A percentile compares a stretch with the other conserved stretches of the same genome.
phyloP scores from a whole-genome alignment of 768 basidiomycete species.

The Rhodotorula taiwanensis region DNA sequence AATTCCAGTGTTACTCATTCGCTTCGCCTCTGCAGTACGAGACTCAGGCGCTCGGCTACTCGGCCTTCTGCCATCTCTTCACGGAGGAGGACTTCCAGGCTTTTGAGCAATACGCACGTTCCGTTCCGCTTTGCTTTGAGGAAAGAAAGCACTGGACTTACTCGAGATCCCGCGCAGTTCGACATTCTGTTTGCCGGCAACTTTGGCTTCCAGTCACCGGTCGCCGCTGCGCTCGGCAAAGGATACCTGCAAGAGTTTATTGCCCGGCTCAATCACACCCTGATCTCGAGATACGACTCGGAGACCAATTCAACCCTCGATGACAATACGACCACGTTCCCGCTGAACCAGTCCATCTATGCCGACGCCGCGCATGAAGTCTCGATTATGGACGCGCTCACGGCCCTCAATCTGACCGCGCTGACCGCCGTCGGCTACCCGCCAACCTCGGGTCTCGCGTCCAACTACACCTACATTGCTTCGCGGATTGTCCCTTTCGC shows the following conservation, averaged over 20 bases:
- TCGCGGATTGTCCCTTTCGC: constrained; percentile 48
- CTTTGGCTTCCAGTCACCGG: constrained; percentile 43
- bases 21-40: no score
- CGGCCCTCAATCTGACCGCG: constrained; percentile 56
- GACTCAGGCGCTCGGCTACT: constrained; percentile 41
- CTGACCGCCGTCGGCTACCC: constrained; percentile 55
- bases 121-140: constrained; percentile 24
- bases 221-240: constrained; percentile 49
- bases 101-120: constrained; percentile 30
- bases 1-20: no score
- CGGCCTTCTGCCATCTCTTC: constrained; percentile 46
- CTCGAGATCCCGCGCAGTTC: not conserved
- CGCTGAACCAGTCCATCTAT: constrained; percentile 53
- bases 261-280: constrained; percentile 41
- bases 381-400: constrained; percentile 52
- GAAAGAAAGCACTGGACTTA: no score
- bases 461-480: constrained; percentile 37
- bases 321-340: constrained; percentile 42
- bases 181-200: constrained; percentile 50
- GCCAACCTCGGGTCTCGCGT: constrained; percentile 1
- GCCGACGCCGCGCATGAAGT: constrained; percentile 79
- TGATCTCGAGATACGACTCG: constrained; percentile 38
- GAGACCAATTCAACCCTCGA: constrained; percentile 44
- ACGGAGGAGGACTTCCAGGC: constrained; percentile 39
- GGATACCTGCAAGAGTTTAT: constrained; percentile 45